Base-by-base conservation (phyloP, 2,329 filamentous ascomycete genomes). In the Cryphonectria naterciae region DNA sequence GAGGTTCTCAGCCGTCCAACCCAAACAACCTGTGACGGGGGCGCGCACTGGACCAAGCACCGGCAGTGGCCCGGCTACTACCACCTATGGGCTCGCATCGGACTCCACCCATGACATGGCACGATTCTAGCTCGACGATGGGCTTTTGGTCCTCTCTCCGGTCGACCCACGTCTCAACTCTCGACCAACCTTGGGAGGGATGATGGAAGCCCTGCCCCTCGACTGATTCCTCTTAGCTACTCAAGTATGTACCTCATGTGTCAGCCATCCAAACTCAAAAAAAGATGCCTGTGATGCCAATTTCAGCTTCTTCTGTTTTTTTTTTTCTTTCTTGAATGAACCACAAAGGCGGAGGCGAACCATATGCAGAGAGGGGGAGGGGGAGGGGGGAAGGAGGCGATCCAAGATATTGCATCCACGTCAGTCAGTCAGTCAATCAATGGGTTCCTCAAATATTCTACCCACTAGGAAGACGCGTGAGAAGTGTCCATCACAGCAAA, bases 101-200 rank as follows among this genome's bases (percentile, higher is more conserved):
- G 56, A 22, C 56, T 39, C 58, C 32, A 61, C 35, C 58, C 32
- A 61, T 61, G 58, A 61, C 32, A 61, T 61, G 58, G 39, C 58
- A 61, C 35, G 35, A 39, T 61, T 61, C 58, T 61, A n/a, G 32
- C 58, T 61, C 58, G 11, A 61, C 2, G 17, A n/a, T n/a, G 19
- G 46, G 17, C 22, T 49, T 46, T 49, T 49, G 43, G 19, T 4
- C 32, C 32, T 32, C 32, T 32, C 32, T 35, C 32, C 4, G 17
- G 56, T 13, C 15, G 28, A 10, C 56, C 56, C 25, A 19, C 54
- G 54, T 35, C 25, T 58, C 25, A 35, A 35, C 19, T 58, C 25
- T 60, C 56, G n/a, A 25, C n/a, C 6, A 56, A 35, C 25, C 52
- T 28, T 28, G 11, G 32, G 37, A 13, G 10, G 10, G 11, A 11